These are phyloP conservation scores for Lactifluus hygrophoroides DNA, from an alignment of 768 basidiomycete genomes.

Conservation along the genomic window DNA sequence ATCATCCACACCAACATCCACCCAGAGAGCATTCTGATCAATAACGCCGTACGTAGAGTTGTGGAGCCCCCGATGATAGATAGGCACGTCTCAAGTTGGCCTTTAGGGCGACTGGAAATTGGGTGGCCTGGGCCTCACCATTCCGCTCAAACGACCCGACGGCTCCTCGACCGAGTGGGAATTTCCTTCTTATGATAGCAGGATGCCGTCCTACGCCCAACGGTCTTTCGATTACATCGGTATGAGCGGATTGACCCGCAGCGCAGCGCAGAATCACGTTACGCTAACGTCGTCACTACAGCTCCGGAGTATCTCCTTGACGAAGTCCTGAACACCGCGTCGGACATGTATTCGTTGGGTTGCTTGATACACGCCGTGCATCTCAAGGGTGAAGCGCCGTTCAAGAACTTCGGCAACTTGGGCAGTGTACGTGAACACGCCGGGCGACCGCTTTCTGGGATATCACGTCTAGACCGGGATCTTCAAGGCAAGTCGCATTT, in stretches of 20 bases:
- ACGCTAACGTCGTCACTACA: slow-evolving; percentile 26
- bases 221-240: slow-evolving; percentile 94
- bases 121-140: slow-evolving; percentile 80
- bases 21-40: slow-evolving; percentile 83
- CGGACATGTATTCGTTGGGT: slow-evolving; percentile 91
- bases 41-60: slow-evolving; percentile 61
- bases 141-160: slow-evolving; percentile 57
- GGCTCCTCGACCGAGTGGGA: slow-evolving; percentile 80
- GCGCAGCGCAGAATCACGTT: not conserved
- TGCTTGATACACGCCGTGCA: slow-evolving; percentile 90
- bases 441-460: slow-evolving; percentile 50
- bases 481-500: slow-evolving; percentile 46
- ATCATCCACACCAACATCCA: slow-evolving; percentile 87
- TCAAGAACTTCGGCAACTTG: slow-evolving; percentile 73
- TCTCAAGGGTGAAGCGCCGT: slow-evolving; percentile 79
- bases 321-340: slow-evolving; percentile 75
- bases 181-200: slow-evolving; percentile 80
- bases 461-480: slow-evolving; percentile 61
- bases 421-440: slow-evolving; percentile 61
- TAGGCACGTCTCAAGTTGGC: slow-evolving; percentile 1
- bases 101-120: slow-evolving; percentile 96
- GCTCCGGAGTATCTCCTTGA: slow-evolving; percentile 94
- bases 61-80: slow-evolving; percentile 5
- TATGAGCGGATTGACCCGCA: slow-evolving; percentile 27
- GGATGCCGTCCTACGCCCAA: slow-evolving; percentile 74